Base-by-base conservation (phyloP, 768 basidiomycete genomes). In the Fomitopsis pulvina region DNA sequence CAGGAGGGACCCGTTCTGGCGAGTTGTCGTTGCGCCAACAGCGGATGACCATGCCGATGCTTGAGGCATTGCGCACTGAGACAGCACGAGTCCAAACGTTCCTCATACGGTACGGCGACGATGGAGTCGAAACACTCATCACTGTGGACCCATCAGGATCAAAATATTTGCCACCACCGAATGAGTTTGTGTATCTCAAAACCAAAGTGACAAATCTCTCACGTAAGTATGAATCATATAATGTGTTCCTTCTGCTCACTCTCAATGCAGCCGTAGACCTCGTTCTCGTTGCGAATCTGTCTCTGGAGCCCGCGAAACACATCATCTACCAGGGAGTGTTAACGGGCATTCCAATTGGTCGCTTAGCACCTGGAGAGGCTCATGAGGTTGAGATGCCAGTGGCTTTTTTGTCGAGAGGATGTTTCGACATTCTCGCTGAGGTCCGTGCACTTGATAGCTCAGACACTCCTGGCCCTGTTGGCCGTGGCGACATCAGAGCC, bases 11-110 rank as follows among this genome's bases (percentile, higher is more conserved):
- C 29, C 82, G 95, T 18, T 70, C 72, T 2, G 95, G 95, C 4
- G 77, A 80, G 51, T 68, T 98, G 29, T 85, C 83, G 7, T 70
- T 98, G 27, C 75, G 94, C 48, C 75, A 79, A 40, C 88, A 94
- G 53, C 71, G 83, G 14, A 76, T 98, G 69, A 83, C 89, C 3
- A 60, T 79, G 42, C 79, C 78, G 0, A 92, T 96, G 87, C 69
- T 96, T 14, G 82, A 90, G 45, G 76, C 79, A 21, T 66, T 96
- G 34, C 83, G 83, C 24, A 77, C 78, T 29, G 85, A 92, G 57
- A 72, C 77, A 6, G 78, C 83, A 10, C 73, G 71, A 5, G 70
- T 95, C 24, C 65, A 74, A 3, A 60, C 95, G 54, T 72, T 72
- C 0, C 64, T 92, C 34, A 59, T 63, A 4, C 59, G 55, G 24